Evolutionary conservation across 1,284 basidiomycete genomes (phyloP), one percentile per base, ranked within the genome.

Genomic region (Puccinia triticina): DNA sequence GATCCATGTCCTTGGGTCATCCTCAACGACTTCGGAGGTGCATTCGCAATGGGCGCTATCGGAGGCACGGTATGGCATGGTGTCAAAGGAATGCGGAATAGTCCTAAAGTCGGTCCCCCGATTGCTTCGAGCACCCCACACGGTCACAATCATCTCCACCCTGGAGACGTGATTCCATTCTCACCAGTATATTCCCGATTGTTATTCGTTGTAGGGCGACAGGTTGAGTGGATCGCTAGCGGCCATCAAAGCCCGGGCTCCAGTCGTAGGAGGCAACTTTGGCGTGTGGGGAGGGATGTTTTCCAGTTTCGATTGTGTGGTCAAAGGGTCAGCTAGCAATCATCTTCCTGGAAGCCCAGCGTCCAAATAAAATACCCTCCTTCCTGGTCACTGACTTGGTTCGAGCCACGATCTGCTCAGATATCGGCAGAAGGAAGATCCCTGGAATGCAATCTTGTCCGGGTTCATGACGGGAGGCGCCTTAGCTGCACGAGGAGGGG

Each of bases 41-140:
- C 95, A 26, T 96, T 87, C 87, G 91, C 94, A 50, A 96, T 96
- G 95, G 95, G 94, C 87, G 94, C 94, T 32, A 92, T 96, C 74
- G 95, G 95, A 85, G 95, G 96, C 85, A 95, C 94, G 85, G 95
- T 99, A 87, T 99, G 96, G 96, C 96, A 99, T 89, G 95, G 95
- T 84, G 96, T 98, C 87, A 99, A 99, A 88, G 97, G 96, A 83
- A 95, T 96, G 23, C 91, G 96, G 85, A 99, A 98, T 88, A 96
- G 95, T 83, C 96, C 96, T 83, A 90, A 93, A 87, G 95, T 96
- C 85, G 82, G 93, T 90, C 14, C 21, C 21, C 16, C 40, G 0
- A 4, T 12, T 14, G 12, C 34, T 48, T 34, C 26, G n/a, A n/a
- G n/a, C 64, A 67, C 40, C 34, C 40, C 11, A 37, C 3, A 69